phyloP scores from a whole-genome alignment of 129 eudicot genomes.

The Erigeron canadensis region DNA sequence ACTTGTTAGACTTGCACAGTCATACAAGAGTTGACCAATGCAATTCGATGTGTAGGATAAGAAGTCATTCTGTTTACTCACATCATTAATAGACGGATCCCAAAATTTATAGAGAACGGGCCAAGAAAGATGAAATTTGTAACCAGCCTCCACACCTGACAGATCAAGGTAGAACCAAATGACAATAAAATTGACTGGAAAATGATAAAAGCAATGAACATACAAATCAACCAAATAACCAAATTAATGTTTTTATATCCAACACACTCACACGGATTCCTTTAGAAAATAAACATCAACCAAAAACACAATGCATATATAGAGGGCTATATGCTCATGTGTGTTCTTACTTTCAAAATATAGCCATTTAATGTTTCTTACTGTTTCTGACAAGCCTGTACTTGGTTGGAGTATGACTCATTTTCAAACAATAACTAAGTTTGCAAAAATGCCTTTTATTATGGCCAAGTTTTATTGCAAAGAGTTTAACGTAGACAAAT shows the following conservation, averaged over 20 bases:
- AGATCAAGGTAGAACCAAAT: slow-evolving; percentile 6
- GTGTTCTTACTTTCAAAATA: too few species aligned
- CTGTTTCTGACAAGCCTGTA: too few species aligned
- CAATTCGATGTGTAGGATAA: background rate
- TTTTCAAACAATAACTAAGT: background rate
- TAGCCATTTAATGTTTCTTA: background rate
- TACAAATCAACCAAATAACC: background rate
- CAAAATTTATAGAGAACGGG: slow-evolving; percentile 78
- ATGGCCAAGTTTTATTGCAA: background rate
- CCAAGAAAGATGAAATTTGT: slow-evolving; percentile 90
- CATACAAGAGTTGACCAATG: background rate
- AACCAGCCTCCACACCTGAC: slow-evolving; percentile 75
- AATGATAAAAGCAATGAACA: background rate
- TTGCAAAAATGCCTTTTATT: background rate
- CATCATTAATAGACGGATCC: slow-evolving; percentile 92
- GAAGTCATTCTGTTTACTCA: slow-evolving; percentile 37
- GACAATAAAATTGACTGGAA: background rate
- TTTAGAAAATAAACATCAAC: background rate
- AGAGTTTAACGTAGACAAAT: background rate
- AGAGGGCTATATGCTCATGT: too few species aligned
- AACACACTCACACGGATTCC: background rate
- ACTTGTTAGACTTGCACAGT: background rate
- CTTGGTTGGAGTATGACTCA: slow-evolving; percentile 1
- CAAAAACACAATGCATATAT: background rate
- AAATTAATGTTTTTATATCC: background rate